Evolutionary conservation across 139 green algal species (phyloP), one percentile per base, ranked within the genome.

Genomic region (Deuterostichococcus epilithicus): DNA sequence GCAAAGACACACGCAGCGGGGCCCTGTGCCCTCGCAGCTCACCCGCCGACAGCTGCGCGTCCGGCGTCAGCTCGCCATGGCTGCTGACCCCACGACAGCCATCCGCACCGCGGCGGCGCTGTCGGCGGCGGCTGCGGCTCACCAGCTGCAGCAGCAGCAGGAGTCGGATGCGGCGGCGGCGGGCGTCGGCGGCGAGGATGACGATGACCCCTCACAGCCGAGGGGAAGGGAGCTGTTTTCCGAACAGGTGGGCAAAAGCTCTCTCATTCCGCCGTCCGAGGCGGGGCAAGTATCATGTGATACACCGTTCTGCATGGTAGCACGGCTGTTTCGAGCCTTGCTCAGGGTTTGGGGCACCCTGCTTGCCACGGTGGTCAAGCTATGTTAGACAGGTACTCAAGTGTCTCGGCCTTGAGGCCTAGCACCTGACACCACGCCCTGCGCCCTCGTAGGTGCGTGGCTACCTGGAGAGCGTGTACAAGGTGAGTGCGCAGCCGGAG

Each of bases 401-500:
- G 26, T 26, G 25, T 67, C 25, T 67, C 58, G 28, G 58, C 58
- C 26, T 67, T 26, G 28, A 25, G 25, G 28, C 25, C 25, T 26
- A 32, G 26, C 58, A 67, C 58, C 2, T 25, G 58, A 1, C 25
- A 32, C 58, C 28, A 26, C 28, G 58, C 25, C 25, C 25, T 67
- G 1, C 28, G 58, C 58, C 58, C 25, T 26, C 58, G 10, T 25
- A 72, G 66, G 33, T 44, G 66, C 66, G 25, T 1, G 30, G 35
- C 35, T 44, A 44, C 20, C 33, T 77, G 47, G 73, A 77, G 58
- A 36, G 39, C 47, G 73, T 70, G 20, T 77, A 59, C 38, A 47
- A 36, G 18, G 73, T 70, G 2, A 39, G 47, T 22, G 35, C 73
- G 44, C 30, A 70, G 73, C 73, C 73, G 42, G 73, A 77, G 73